These are phyloP conservation scores for Guyanaporus albipodus DNA, from an alignment of 768 basidiomycete species.

Conservation along the genomic window DNA sequence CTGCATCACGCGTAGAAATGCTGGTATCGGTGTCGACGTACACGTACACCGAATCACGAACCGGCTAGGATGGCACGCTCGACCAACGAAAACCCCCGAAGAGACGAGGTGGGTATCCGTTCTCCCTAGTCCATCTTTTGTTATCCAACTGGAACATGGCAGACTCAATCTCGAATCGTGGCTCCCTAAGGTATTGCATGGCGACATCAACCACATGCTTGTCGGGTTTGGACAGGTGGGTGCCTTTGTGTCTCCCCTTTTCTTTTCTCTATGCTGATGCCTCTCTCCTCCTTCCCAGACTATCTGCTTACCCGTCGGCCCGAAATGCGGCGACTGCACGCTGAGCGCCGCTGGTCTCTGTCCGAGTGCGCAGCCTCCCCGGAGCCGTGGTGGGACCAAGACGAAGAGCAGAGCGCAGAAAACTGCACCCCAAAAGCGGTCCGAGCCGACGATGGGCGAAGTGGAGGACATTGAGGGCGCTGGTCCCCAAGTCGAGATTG, in stretches of 20 bases:
- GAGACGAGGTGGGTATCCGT: constrained; percentile 63
- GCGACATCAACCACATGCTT: constrained; percentile 73
- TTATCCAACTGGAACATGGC: not conserved
- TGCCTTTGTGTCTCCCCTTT: not conserved
- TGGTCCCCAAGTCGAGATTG: constrained; percentile 39
- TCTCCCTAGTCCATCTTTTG: not conserved
- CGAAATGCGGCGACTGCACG: constrained; percentile 61
- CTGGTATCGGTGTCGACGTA: constrained; percentile 92
- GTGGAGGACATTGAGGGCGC: constrained; percentile 1
- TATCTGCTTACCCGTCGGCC: constrained; percentile 61
- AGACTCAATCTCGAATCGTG: constrained; percentile 81
- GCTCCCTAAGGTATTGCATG: constrained; percentile 70
- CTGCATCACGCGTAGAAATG: constrained; percentile 46
- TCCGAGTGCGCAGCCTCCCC: constrained; percentile 64
- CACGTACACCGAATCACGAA: constrained; percentile 97
- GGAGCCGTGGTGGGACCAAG: too few relatives aligned
- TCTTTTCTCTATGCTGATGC: not conserved
- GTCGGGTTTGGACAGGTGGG: constrained; percentile 83
- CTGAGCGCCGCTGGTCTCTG: constrained; percentile 55
- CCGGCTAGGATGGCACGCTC: constrained; percentile 86
- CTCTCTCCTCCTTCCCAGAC: constrained; percentile 37
- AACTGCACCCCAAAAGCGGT: constrained; percentile 2
- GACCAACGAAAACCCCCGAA: constrained; percentile 80
- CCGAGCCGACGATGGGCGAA: not conserved
- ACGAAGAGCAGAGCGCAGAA: constrained; percentile 21